Base-by-base conservation (phyloP, 140 eudicot genomes). In the Erigeron philadelphicus region DNA sequence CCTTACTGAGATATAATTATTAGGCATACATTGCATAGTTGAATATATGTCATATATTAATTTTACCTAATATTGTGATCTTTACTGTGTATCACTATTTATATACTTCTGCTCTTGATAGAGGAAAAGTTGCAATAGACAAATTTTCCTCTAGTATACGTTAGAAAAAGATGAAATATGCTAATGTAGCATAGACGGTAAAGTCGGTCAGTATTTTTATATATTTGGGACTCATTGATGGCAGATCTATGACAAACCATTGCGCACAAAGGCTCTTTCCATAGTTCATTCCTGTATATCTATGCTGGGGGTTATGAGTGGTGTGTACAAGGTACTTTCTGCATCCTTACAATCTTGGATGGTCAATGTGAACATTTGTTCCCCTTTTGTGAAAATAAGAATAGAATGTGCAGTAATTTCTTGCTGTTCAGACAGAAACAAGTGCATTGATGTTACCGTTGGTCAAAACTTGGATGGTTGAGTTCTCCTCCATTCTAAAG, bases 281-380 rank as follows among this genome's bases (percentile, higher is more conserved):
- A 81, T 93, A 45, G 86, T 89, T 65, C 80, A 93, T 75, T 77
- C 86, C 68, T 93, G 96, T 77, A 83, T 84, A 53, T 89, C 96
- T 40, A 81, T 89, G 94, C 61, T 93, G 48, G 95, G 96, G 79
- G 84, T 80, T 61, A 89, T 93, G 90, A 89, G 87, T 81, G 99
- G 99, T 54, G 94, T 85, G 65, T 89, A 93, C 73, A 87, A 85
- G 96, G 98, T 92, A 92, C 79, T 41, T 62, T 67, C 49, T 85
- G 18, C 15, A 8, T 35, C 56, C 55, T 43, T 70, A 17, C 40
- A 54, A 54, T 54, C n/a, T 50, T 46, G 50, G 43, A 54, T 70
- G 38, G 53, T 66, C 42, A 54, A 50, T n/a, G 64, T 49, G 71
- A 38, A 55, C 55, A 19, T 46, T 63, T 71, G 40, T 72, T 16